phyloP scores from a whole-genome alignment of 805 yeast species.

The Teunomyces tritomae region DNA sequence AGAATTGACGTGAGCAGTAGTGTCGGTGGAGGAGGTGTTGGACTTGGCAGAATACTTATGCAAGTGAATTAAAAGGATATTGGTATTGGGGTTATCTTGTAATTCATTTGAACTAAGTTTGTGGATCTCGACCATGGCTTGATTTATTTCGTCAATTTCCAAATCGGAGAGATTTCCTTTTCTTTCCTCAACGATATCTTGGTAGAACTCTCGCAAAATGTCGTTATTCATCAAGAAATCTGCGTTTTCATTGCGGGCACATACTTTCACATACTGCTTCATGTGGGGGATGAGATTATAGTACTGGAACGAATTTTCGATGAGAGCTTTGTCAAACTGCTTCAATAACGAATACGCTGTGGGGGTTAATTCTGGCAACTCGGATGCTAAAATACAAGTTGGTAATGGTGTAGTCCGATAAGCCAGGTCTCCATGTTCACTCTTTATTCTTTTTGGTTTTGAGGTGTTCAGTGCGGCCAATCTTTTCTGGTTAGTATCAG shows the following conservation, averaged over 20 bases:
- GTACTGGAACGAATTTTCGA: not conserved
- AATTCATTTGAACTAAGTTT: not conserved
- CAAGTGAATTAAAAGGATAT: not conserved
- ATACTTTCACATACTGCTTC: not conserved
- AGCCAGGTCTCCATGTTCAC: not conserved
- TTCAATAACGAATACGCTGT: not conserved
- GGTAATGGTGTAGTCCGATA: not conserved
- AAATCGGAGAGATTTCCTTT: not conserved
- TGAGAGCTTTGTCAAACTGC: not conserved
- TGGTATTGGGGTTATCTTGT: not conserved
- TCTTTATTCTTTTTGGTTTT: not conserved
- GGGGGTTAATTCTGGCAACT: not conserved
- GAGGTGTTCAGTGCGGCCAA: not conserved
- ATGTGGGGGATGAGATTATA: not conserved
- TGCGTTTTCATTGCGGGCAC: not conserved
- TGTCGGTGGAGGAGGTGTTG: not conserved
- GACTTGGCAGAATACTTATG: not conserved
- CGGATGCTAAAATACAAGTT: not conserved
- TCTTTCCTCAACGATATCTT: not conserved
- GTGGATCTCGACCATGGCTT: not conserved
- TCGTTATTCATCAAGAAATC: constrained; percentile 3
- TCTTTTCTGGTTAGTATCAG: not conserved
- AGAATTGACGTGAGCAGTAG: not conserved
- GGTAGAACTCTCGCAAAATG: not conserved
- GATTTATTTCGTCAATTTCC: not conserved